Conservation (phyloP, 2,329 filamentous ascomycete genomes). For the Colletotrichum ledebouriae region DNA sequence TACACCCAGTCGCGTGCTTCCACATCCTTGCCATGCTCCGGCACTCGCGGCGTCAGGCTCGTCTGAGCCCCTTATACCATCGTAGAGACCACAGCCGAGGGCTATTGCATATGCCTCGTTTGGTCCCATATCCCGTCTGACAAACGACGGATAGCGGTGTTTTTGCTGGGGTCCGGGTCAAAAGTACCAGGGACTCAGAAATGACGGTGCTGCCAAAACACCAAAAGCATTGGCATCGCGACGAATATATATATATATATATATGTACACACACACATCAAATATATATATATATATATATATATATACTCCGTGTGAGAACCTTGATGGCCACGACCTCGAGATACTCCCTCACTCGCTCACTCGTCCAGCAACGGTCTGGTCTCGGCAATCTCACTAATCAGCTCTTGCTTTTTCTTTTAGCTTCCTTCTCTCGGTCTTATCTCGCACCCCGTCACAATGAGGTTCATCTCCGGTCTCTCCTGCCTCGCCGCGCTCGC, state of each 20-base stretch:
- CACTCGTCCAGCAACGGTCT: conserved; percentile 19
- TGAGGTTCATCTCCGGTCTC: conserved; percentile 56
- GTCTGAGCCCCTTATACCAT: conserved; percentile 4
- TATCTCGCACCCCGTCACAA: conserved; percentile 44
- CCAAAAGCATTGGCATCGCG: conserved; percentile 1
- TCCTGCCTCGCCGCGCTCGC: conserved; percentile 53
- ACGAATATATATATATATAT: conserved; percentile 14
- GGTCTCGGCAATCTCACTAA: conserved; percentile 8
- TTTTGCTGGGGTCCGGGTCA: neutral
- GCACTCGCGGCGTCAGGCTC: conserved; percentile 2
- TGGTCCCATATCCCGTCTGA: conserved; percentile 21
- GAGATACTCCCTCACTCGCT: conserved; percentile 12
- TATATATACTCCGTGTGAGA: neutral
- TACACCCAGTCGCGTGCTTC: conserved; percentile 8
- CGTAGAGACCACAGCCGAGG: neutral
- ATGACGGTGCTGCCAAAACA: conserved; percentile 1
- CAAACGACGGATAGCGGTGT: neutral
- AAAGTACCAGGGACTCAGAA: neutral
- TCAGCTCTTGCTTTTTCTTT: neutral
- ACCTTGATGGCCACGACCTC: conserved; percentile 18
- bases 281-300: conserved; percentile 7
- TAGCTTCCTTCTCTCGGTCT: neutral
- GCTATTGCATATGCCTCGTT: conserved; percentile 23
- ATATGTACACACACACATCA: too few species aligned
- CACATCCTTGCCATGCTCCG: conserved; percentile 24